Percentiles rank a stretch among this genome's conserved stretches.
Evolutionary conservation across 1,284 basidiomycete species (phyloP).

Genomic region (Wallemia hederae): DNA sequence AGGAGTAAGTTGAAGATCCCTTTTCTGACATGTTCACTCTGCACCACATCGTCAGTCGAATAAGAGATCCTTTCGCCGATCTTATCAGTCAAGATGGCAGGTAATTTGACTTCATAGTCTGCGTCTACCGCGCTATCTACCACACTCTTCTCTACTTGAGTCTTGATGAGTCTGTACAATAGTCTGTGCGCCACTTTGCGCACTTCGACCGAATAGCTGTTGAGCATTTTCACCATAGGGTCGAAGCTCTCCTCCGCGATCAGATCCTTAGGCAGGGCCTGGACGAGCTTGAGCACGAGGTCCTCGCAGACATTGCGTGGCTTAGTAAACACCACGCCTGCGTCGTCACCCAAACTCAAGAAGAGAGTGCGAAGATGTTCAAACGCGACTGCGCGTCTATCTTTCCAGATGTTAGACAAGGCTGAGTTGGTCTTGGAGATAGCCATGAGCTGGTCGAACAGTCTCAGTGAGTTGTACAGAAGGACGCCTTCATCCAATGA

Average conservation of each 20-base stretch:
- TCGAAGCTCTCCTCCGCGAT: slow-evolving; percentile 33
- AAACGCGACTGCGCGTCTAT: slow-evolving; percentile 26
- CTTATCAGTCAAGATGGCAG: not conserved
- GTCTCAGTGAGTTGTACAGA: slow-evolving; percentile 34
- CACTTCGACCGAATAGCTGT: slow-evolving; percentile 32
- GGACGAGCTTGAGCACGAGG: slow-evolving; percentile 33
- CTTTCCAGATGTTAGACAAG: slow-evolving; percentile 37
- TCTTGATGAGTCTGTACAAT: slow-evolving; percentile 30
- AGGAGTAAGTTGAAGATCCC: not conserved
- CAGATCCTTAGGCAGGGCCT: slow-evolving; percentile 31
- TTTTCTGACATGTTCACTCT: not conserved
- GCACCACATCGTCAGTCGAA: slow-evolving; percentile 24
- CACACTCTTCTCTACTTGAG: slow-evolving; percentile 44
- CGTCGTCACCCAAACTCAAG: slow-evolving; percentile 24
- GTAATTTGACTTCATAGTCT: slow-evolving; percentile 14
- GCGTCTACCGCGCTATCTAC: slow-evolving; percentile 51
- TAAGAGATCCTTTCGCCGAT: not conserved
- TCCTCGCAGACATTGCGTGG: slow-evolving; percentile 38
- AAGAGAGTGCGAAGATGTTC: slow-evolving; percentile 30
- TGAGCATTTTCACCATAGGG: slow-evolving; percentile 40
- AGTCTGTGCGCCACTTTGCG: slow-evolving; percentile 41
- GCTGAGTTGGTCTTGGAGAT: slow-evolving; percentile 40
- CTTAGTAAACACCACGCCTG: slow-evolving; percentile 15
- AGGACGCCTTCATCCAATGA: slow-evolving; percentile 22
- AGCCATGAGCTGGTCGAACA: slow-evolving; percentile 41